Base-by-base conservation (phyloP, 2,329 filamentous ascomycete genomes). In the Ceratocystis ficicola region DNA sequence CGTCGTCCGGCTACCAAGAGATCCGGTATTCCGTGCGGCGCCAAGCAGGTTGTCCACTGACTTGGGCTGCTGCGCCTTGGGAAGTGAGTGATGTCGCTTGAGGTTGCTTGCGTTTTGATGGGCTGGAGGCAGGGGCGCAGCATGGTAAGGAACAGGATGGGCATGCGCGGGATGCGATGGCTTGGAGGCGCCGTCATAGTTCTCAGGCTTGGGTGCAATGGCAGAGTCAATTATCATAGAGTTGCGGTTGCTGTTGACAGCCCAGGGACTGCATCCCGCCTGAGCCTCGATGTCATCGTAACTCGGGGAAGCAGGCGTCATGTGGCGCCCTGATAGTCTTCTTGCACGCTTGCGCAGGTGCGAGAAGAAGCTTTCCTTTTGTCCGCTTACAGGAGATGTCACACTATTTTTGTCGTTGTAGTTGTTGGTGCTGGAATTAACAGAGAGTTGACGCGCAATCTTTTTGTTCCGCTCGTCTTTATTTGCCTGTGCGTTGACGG, bases 341-440 rank as follows among this genome's bases (percentile, higher is more conserved):
- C 94, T 85, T 32, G 95, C 94, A 63, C 93, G 87, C 76, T 99
- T 99, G 66, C 94, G 85, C 6, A 99, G 81, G 74, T 99, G 94
- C 0, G 94, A 97, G 77, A 99, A 99, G 79, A 99, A 99, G 75
- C 94, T 90, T 75, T 99, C 94, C 73, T 95, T 95, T 66, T 91
- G 89, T 20, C 83, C 89, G 71, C 83, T 86, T 0, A 87, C 85
- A 3, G 91, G 90, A 5, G 90, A 94, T 17, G 83, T 85, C 28
- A 92, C 79, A 25, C 86, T 83, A 0, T 48, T 66, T 71, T 87
- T 86, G 64, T 92, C 94, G 73, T 91, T 96, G 74, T 96, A 96
- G 76, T 97, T 89, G 73, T 96, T 96, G 68, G 88, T 91, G 73
- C 88, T 89, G 5, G 93, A 97, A 66, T 90, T 89, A 59, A 96